A percentile compares a stretch with the other conserved stretches of the same genome.
phyloP scores from a whole-genome alignment of 345 rosid species.

The Salix viminalis region DNA sequence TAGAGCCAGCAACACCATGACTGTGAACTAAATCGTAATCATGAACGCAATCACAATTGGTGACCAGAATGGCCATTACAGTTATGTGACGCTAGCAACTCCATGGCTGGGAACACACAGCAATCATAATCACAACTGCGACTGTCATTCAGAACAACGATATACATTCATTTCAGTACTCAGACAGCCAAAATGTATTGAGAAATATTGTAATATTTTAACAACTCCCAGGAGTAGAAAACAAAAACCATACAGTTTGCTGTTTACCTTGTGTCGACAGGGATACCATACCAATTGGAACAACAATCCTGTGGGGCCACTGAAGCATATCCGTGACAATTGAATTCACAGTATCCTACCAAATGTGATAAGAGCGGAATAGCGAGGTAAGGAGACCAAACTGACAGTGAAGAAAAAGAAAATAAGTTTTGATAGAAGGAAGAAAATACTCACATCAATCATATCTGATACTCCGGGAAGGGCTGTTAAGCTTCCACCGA shows the following conservation, averaged over 20 bases:
- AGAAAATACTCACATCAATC: slow-evolving; percentile 73
- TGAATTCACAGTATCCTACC: slow-evolving; percentile 80
- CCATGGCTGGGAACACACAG: no score
- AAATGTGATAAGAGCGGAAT: slow-evolving; percentile 11
- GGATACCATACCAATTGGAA: slow-evolving; percentile 91
- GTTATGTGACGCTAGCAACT: no score
- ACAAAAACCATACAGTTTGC: slow-evolving; percentile 1
- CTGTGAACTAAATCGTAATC: neutral
- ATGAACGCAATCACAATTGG: neutral
- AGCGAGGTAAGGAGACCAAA: neutral
- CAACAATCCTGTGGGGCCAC: slow-evolving; percentile 99
- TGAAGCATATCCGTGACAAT: slow-evolving; percentile 92
- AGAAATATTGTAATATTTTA: neutral
- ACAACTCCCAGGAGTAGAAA: neutral
- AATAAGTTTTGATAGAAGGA: neutral
- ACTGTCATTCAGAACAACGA: neutral
- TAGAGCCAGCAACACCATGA: neutral
- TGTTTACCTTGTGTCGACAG: slow-evolving; percentile 74
- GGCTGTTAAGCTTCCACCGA: slow-evolving; percentile 98
- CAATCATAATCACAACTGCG: neutral
- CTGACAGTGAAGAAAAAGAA: neutral
- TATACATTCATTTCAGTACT: neutral
- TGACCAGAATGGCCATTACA: neutral
- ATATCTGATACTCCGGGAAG: slow-evolving; percentile 93
- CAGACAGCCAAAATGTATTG: neutral